Evolutionary conservation across 1,284 basidiomycete genomes (phyloP), one percentile per base, ranked within the genome.

Genomic region (Rhodotorula mucilaginosa): DNA sequence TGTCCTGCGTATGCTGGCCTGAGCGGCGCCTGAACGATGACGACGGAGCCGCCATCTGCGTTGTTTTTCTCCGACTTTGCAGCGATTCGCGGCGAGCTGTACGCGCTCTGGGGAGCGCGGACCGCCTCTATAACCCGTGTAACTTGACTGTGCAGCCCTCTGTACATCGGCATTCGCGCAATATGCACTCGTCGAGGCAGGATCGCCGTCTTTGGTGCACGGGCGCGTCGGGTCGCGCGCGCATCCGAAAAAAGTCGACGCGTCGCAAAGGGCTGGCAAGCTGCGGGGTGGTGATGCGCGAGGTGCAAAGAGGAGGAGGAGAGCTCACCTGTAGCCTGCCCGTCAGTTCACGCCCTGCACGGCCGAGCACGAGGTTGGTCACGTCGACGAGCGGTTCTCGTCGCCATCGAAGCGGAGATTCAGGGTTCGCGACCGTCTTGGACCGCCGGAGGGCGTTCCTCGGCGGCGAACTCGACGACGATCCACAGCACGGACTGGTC

Each of bases 391-490:
- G 64, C 8, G 69, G 68, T 16, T 70, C 72, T 12, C 72, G 48
- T 34, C 68, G 34, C 72, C 72, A 73, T 23, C 59, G 64, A 2
- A 62, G 56, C 15, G 64, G 63, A 23, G 57, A 58, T 34, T 73
- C 72, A 0, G 72, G 68, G 47, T 70, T 70, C n/a, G 72, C 60
- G 56, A 70, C 46, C 15, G 72, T 73, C 48, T 73, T 73, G 2
- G 68, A 46, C 39, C 72, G 72, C 5, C 68, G 47, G n/a, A 70
- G 51, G 29, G 51, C 31, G 7, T 65, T 34, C 31, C 58, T 34
- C 8, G 49, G 52, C 51, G 61, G 61, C 6, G 49, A 58, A 13
- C 54, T 46, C 5, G 64, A 47, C 26, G 48, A 34, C 21, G 29
- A 31, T 44, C 47, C 19, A 34, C 54, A 71, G 51, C 47, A 19